phyloP scores from a whole-genome alignment of 2,329 filamentous ascomycete genomes.

The Leptodontidium sp. region DNA sequence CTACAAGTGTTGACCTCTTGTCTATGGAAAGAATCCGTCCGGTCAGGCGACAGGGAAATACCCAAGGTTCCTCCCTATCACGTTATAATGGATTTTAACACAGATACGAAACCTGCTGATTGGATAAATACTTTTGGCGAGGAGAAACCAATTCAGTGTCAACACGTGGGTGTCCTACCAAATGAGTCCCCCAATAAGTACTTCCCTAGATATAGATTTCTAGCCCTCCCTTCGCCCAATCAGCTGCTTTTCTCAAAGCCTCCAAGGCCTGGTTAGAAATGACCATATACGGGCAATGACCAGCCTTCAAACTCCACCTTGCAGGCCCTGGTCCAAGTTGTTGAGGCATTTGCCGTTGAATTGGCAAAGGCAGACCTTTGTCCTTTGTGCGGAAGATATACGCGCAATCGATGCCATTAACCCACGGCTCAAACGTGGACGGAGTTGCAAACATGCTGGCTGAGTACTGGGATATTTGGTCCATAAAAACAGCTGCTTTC shows the following conservation, averaged over 20 bases:
- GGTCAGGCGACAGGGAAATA: no score
- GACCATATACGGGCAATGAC: constrained; percentile 37
- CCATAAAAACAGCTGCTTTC: constrained; percentile 12
- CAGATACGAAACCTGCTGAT: no score
- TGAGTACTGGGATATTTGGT: constrained; percentile 28
- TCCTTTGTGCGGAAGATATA: constrained; percentile 38
- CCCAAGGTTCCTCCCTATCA: no score
- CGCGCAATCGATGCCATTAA: constrained; percentile 28
- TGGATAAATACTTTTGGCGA: not conserved
- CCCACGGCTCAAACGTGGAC: constrained; percentile 38
- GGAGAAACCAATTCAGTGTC: not conserved
- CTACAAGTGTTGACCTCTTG: no score
- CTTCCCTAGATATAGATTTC: no score
- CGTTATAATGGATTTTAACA: no score
- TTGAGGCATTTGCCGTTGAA: constrained; percentile 33
- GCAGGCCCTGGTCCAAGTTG: constrained; percentile 27
- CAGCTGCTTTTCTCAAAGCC: constrained; percentile 23
- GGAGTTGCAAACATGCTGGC: constrained; percentile 27
- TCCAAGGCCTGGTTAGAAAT: constrained; percentile 33
- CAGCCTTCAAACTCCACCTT: constrained; percentile 29
- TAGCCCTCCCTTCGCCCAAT: not conserved
- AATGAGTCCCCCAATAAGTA: not conserved
- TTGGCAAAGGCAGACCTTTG: constrained; percentile 27
- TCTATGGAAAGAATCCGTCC: no score
- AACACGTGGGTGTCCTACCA: no score